These are phyloP conservation scores for Phytopythium chamaehyphon DNA, from an alignment of 352 stramenopile species.

Conservation along the genomic window DNA sequence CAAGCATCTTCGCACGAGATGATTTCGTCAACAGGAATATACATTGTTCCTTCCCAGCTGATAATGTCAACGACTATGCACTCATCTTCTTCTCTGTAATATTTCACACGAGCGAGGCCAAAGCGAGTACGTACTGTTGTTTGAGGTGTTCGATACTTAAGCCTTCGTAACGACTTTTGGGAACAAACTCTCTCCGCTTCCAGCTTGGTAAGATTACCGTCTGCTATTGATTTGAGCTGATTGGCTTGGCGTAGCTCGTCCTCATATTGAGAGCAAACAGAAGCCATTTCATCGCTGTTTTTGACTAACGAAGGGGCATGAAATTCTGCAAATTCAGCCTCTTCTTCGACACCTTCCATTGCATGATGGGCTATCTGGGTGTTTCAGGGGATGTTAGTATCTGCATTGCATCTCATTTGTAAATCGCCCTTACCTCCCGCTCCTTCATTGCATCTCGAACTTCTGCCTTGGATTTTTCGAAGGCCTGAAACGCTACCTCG, in stretches of 20 bases:
- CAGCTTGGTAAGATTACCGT: constrained; percentile 16
- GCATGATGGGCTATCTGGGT: constrained; percentile 36
- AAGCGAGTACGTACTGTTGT: constrained; percentile 43
- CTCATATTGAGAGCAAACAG: constrained; percentile 21
- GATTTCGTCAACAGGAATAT: constrained; percentile 38
- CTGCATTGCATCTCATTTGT: neutral
- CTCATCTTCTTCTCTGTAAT: constrained; percentile 49
- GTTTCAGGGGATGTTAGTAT: neutral
- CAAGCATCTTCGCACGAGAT: constrained; percentile 35
- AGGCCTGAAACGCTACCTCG: constrained; percentile 13
- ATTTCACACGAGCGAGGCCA: constrained; percentile 38
- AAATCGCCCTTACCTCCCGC: constrained; percentile 25
- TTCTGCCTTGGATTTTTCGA: constrained; percentile 23
- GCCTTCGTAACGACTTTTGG: constrained; percentile 22
- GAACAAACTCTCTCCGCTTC: constrained; percentile 10
- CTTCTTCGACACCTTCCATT: constrained; percentile 69
- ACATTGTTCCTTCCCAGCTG: constrained; percentile 53
- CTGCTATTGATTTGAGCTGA: constrained; percentile 8
- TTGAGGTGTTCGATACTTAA: constrained; percentile 37
- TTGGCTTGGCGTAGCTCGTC: constrained; percentile 20
- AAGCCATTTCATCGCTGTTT: constrained; percentile 55
- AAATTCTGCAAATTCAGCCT: constrained; percentile 70
- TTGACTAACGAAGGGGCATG: constrained; percentile 57
- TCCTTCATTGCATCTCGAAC: constrained; percentile 32
- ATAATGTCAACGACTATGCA: constrained; percentile 40